Evolutionary conservation across 345 rosid species (phyloP).

Genomic region (Pelargonium nanum): DNA sequence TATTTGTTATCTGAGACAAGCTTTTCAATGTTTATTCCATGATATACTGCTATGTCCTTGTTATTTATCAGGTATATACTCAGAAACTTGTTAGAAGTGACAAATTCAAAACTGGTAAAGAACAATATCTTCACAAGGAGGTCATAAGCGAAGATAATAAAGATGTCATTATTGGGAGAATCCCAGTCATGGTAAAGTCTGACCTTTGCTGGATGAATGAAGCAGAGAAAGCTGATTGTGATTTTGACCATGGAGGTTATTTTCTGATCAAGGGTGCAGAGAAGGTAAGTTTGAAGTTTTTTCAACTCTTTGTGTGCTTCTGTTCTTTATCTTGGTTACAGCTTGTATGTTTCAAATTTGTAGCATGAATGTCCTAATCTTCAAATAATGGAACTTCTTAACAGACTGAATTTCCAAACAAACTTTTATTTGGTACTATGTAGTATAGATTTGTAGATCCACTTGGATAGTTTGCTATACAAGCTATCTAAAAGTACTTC

Average conservation of each 20-base stretch:
- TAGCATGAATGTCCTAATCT: not conserved
- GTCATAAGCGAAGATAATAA: conserved; percentile 23
- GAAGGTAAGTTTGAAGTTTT: conserved; percentile 39
- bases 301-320: not conserved
- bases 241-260: conserved; percentile 84
- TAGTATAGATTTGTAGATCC: too few species aligned
- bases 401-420: not conserved
- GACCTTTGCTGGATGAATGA: conserved; percentile 59
- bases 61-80: conserved; percentile 40
- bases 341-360: not conserved
- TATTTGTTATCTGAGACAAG: not conserved
- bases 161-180: conserved; percentile 57
- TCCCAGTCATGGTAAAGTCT: conserved; percentile 88
- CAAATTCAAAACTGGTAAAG: conserved; percentile 81
- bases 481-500: too few species aligned
- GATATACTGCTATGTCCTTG: not conserved
- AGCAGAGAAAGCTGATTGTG: conserved; percentile 58
- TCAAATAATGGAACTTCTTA: not conserved
- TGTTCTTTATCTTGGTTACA: not conserved
- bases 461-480: too few species aligned
- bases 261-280: conserved; percentile 89
- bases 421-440: not conserved
- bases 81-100: conserved; percentile 40
- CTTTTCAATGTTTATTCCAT: not conserved
- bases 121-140: conserved; percentile 32